Base-by-base conservation (phyloP, 2,329 filamentous ascomycete species). In the Cercospora sp. region DNA sequence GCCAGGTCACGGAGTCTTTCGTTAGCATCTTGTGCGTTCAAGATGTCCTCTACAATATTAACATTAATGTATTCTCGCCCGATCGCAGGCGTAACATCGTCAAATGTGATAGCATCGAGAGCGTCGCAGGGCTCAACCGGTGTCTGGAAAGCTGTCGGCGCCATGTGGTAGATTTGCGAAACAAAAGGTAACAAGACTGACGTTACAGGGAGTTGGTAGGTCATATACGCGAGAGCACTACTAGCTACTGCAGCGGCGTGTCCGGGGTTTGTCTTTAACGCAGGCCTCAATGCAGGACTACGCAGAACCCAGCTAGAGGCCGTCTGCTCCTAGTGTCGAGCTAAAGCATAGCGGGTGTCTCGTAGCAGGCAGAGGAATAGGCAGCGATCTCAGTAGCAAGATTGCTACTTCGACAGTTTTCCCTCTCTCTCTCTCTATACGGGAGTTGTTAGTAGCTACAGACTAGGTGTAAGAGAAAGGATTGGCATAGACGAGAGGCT, bases 81-180 rank as follows among this genome's bases (percentile, higher is more conserved):
- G 69, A 86, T 85, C 8, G 82, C 78, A 7, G 84, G 83, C 1
- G 84, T 87, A 3, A 84, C 75, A 59, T 86, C 84, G 62, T 83
- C 81, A 12, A 75, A 80, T 12, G 82, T 75, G 64, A 80, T 84
- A 3, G 77, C 68, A 20, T 84, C 78, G 0, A 85, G 75, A 1
- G 73, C 72, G 13, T 82, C 83, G 8, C 70, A 77, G 13, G 78
- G 74, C 68, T 81, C 76, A 16, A 85, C 67, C 8, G 78, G 78
- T 40, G 18, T 16, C 5, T 40, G 13, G 5, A 40, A 40, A 16
- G 5, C 13, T 40, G 13, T 13, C 2, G 33, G 33, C 33, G 33
- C 33, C 33, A 40, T 40, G 13, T 16, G 2, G 33, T 7, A 7
- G 2, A 13, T 16, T 7, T 7, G 33, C 5, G 13, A 1, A 16